Evolutionary conservation across 257 asterid species (phyloP).

Genomic region (Paraleonurus japonicus): DNA sequence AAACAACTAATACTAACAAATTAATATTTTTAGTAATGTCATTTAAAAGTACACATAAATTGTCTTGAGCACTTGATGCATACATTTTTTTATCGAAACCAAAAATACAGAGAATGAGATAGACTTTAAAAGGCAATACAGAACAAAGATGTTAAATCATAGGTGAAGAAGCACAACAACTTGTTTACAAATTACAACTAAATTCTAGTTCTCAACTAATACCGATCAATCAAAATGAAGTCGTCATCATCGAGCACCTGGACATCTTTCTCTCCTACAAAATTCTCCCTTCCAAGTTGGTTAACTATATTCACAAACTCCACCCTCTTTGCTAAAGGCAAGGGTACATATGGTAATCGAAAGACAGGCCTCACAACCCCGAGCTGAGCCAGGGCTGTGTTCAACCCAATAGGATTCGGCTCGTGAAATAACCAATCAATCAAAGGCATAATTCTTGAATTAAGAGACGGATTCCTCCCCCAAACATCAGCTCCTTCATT

Average conservation of each 20-base stretch:
- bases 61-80: too few relatives aligned
- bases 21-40: too few relatives aligned
- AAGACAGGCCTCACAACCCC: slow-evolving; percentile 82
- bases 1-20: too few relatives aligned
- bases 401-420: slow-evolving; percentile 77
- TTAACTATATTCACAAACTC: slow-evolving; percentile 74
- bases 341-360: slow-evolving; percentile 79
- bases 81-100: too few relatives aligned
- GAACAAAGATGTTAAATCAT: slow-evolving; percentile 5
- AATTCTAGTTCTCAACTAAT: slow-evolving; percentile 37
- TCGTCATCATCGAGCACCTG: slow-evolving; percentile 64
- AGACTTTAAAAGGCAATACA: slow-evolving; percentile 2
- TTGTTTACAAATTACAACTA: not conserved
- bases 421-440: slow-evolving; percentile 67
- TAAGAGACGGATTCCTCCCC: slow-evolving; percentile 59
- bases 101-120: not conserved
- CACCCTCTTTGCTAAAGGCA: slow-evolving; percentile 61
- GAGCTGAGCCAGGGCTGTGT: slow-evolving; percentile 89
- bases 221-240: slow-evolving; percentile 68
- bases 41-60: too few relatives aligned
- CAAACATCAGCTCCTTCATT: slow-evolving; percentile 71
- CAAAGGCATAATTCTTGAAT: slow-evolving; percentile 55
- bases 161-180: slow-evolving; percentile 1
- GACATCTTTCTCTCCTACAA: slow-evolving; percentile 72
- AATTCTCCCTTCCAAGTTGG: slow-evolving; percentile 75